phyloP scores from a whole-genome alignment of 2,329 filamentous ascomycete species.

The Grosmannia penicillata region DNA sequence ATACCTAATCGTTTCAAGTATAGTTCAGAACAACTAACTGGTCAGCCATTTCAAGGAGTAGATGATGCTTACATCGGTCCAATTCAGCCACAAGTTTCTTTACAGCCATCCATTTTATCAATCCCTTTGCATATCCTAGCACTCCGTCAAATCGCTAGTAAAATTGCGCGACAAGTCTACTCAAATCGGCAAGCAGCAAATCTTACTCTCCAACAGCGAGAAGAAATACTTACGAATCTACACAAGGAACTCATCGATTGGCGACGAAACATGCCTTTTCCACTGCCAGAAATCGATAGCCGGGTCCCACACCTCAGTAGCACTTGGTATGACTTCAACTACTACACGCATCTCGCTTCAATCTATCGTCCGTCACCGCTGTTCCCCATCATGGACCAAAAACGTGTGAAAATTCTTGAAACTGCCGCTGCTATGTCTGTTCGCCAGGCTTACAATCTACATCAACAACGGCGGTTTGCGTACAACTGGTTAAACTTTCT shows the following conservation, averaged over 20 bases:
- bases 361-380: conserved; percentile 29
- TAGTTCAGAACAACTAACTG: neutral
- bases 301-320: conserved; percentile 27
- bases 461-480: conserved; percentile 23
- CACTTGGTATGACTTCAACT: conserved; percentile 32
- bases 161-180: conserved; percentile 24
- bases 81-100: conserved; percentile 11
- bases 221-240: conserved; percentile 18
- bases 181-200: conserved; percentile 7
- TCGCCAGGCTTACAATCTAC: conserved; percentile 23
- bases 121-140: conserved; percentile 26
- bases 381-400: conserved; percentile 20
- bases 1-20: neutral
- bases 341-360: conserved; percentile 28
- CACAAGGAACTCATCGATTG: conserved; percentile 26
- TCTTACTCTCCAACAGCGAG: conserved; percentile 12
- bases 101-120: conserved; percentile 21
- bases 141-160: conserved; percentile 24
- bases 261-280: conserved; percentile 29
- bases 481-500: conserved; percentile 28
- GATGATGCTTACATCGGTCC: conserved; percentile 20
- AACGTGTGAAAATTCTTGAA: conserved; percentile 21
- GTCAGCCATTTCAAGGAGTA: conserved; percentile 20
- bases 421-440: conserved; percentile 26
- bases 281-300: conserved; percentile 21